Evolutionary conservation across 106 monocot genomes (phyloP).

Genomic region (Iris macrosiphon): DNA sequence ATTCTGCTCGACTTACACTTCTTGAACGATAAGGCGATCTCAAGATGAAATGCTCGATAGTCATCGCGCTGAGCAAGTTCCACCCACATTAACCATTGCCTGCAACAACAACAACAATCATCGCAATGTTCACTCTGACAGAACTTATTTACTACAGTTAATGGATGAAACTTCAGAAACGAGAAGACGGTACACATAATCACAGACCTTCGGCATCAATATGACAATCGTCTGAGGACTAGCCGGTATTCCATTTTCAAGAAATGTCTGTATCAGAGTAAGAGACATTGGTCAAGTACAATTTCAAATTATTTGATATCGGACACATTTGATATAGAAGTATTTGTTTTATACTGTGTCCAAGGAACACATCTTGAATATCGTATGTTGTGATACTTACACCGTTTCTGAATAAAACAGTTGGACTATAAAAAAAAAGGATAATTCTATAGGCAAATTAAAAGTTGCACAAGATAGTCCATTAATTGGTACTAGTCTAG

Average conservation of each 20-base stretch:
- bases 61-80: slow-evolving; percentile 67
- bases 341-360: neutral
- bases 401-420: too few relatives aligned
- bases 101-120: slow-evolving; percentile 18
- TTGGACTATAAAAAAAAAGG: too few relatives aligned
- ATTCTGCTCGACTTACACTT: slow-evolving; percentile 36
- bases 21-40: slow-evolving; percentile 47
- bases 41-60: slow-evolving; percentile 78
- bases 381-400: too few relatives aligned
- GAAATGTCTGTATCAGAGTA: slow-evolving; percentile 34
- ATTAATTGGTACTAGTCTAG: too few relatives aligned
- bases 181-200: too few relatives aligned
- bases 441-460: too few relatives aligned
- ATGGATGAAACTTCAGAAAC: too few relatives aligned
- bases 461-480: too few relatives aligned
- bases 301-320: too few relatives aligned
- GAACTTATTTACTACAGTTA: too few relatives aligned
- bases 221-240: slow-evolving; percentile 63
- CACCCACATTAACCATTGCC: slow-evolving; percentile 82
- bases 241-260: slow-evolving; percentile 64
- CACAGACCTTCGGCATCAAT: slow-evolving; percentile 57
- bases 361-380: too few relatives aligned
- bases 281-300: neutral
- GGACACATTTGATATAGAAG: neutral
- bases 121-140: too few relatives aligned